These are phyloP conservation scores for Babesia sp. DNA, from an alignment of 169 alveolate genomes.

Conservation along the genomic window DNA sequence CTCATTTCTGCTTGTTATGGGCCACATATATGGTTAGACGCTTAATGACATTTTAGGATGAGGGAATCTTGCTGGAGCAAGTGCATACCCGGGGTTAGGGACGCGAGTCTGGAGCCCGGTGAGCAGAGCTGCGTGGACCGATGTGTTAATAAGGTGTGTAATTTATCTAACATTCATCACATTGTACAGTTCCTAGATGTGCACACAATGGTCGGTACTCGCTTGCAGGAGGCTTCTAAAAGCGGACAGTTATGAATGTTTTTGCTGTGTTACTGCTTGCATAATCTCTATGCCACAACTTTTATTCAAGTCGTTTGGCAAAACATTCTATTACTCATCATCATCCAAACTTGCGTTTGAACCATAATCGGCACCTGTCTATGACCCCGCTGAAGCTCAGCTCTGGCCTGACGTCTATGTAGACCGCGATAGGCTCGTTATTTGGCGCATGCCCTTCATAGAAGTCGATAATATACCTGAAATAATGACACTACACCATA, in stretches of 20 bases:
- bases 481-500: background rate
- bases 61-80: constrained; percentile 78
- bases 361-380: constrained; percentile 57
- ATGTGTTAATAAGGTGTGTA: constrained; percentile 73
- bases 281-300: background rate
- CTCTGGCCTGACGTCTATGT: constrained; percentile 66
- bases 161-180: background rate
- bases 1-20: background rate
- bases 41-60: constrained; percentile 56
- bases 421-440: constrained; percentile 46
- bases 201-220: constrained; percentile 58
- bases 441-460: constrained; percentile 61
- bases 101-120: constrained; percentile 71
- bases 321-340: background rate
- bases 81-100: constrained; percentile 74
- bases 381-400: constrained; percentile 43
- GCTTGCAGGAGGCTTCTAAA: constrained; percentile 51
- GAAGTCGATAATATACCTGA: constrained; percentile 63
- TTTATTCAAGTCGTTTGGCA: background rate
- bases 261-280: background rate
- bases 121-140: constrained; percentile 81
- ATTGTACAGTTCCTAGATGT: constrained; percentile 58
- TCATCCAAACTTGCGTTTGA: constrained; percentile 10
- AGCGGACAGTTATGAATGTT: constrained; percentile 12
- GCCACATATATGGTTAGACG: background rate